A percentile compares a stretch with the other conserved stretches of the same genome.
Conservation (phyloP, 192 early-diverging fungal species). For the Cetraspora pellucida region DNA sequence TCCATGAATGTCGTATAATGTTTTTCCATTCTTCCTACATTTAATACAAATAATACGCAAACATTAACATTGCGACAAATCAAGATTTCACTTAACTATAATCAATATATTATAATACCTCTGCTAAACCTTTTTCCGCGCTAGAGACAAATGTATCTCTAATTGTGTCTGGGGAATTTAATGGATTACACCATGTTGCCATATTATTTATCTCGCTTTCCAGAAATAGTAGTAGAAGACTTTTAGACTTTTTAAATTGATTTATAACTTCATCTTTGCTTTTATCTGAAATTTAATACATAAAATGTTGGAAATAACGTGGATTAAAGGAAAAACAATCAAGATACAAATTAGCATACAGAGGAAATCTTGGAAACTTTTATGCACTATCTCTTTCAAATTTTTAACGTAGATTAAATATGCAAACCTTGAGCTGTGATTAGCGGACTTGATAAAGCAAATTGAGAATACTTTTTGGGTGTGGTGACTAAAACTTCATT, state of each 20-base stretch:
- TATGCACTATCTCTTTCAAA: too few species aligned
- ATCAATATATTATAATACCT: slow-evolving; percentile 23
- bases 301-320: background rate
- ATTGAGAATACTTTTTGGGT: slow-evolving; percentile 38
- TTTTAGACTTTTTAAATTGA: slow-evolving; percentile 50
- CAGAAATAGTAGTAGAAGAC: slow-evolving; percentile 79
- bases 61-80: background rate
- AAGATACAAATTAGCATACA: too few species aligned
- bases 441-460: slow-evolving; percentile 38
- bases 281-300: slow-evolving; percentile 38
- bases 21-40: slow-evolving; percentile 72
- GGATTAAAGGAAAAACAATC: too few species aligned
- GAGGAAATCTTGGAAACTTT: too few species aligned
- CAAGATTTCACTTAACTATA: background rate
- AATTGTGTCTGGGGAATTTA: slow-evolving; percentile 46
- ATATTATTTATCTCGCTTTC: slow-evolving; percentile 88
- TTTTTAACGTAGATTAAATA: background rate
- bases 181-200: slow-evolving; percentile 82
- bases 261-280: slow-evolving; percentile 58
- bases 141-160: slow-evolving; percentile 9
- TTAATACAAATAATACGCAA: background rate
- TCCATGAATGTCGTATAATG: slow-evolving; percentile 82
- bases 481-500: slow-evolving; percentile 51
- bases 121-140: slow-evolving; percentile 46
- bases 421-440: slow-evolving; percentile 40